A percentile compares a stretch with the other conserved stretches of the same genome.
phyloP scores from a whole-genome alignment of 108 stramenopile genomes.

The Cyclotella distinguenda region DNA sequence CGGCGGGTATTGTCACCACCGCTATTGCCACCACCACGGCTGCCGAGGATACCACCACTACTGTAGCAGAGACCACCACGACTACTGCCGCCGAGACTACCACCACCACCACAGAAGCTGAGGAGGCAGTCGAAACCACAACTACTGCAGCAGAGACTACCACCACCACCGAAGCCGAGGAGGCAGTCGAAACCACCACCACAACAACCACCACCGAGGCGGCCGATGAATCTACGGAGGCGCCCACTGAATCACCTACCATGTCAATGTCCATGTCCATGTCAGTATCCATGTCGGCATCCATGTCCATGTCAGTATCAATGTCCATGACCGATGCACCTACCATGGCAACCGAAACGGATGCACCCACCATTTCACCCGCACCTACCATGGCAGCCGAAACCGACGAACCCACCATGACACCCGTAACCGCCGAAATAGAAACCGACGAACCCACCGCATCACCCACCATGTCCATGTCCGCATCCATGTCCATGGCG shows the following conservation, averaged over 20 bases:
- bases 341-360: too few species aligned
- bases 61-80: background rate
- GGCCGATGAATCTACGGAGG: background rate
- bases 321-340: background rate
- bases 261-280: background rate
- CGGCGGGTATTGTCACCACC: background rate
- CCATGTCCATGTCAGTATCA: background rate
- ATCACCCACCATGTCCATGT: background rate
- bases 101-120: slow-evolving; percentile 10
- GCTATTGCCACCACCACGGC: background rate
- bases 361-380: too few species aligned
- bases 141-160: slow-evolving; percentile 10
- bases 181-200: background rate
- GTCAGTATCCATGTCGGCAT: background rate
- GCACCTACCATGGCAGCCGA: too few species aligned
- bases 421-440: too few species aligned
- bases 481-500: background rate
- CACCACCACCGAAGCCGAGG: slow-evolving; percentile 4
- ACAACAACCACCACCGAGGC: background rate
- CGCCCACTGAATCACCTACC: background rate
- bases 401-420: too few species aligned
- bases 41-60: background rate
- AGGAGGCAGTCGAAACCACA: slow-evolving; percentile 2
- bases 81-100: background rate
- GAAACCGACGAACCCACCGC: too few species aligned